Percentiles rank a stretch among this genome's conserved stretches.
phyloP scores from a whole-genome alignment of 192 early-diverging fungal species.

The Coemansia sp. region DNA sequence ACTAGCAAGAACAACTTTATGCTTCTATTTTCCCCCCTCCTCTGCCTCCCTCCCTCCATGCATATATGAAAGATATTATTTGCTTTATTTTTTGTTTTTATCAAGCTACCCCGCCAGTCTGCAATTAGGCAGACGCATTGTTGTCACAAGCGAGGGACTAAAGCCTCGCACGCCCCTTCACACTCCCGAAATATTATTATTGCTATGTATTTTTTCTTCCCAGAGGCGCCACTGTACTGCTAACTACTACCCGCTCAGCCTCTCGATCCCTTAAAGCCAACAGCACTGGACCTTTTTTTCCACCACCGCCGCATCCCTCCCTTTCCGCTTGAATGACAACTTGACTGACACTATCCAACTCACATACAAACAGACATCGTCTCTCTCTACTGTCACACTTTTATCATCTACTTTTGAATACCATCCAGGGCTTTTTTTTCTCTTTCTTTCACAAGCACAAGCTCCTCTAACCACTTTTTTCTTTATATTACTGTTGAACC shows the following conservation, averaged over 20 bases:
- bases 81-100: too few relatives aligned
- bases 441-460: not conserved
- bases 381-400: too few relatives aligned
- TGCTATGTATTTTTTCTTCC: not conserved
- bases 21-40: not conserved
- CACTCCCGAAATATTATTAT: too few relatives aligned
- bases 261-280: not conserved
- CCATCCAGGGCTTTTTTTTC: not conserved
- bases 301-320: not conserved
- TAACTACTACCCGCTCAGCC: not conserved
- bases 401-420: too few relatives aligned
- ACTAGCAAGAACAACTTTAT: too few relatives aligned
- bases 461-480: not conserved
- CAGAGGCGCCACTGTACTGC: slow-evolving; percentile 2
- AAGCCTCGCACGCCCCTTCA: not conserved
- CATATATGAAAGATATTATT: too few relatives aligned
- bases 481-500: not conserved
- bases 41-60: too few relatives aligned
- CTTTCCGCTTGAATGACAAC: not conserved
- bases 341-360: too few relatives aligned
- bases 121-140: too few relatives aligned
- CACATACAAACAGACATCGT: too few relatives aligned
- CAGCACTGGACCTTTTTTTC: not conserved
- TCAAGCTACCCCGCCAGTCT: too few relatives aligned
- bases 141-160: too few relatives aligned